These are phyloP conservation scores for Suhomyces atakaporum DNA, from an alignment of 1,139 yeast genomes.

Conservation along the genomic window DNA sequence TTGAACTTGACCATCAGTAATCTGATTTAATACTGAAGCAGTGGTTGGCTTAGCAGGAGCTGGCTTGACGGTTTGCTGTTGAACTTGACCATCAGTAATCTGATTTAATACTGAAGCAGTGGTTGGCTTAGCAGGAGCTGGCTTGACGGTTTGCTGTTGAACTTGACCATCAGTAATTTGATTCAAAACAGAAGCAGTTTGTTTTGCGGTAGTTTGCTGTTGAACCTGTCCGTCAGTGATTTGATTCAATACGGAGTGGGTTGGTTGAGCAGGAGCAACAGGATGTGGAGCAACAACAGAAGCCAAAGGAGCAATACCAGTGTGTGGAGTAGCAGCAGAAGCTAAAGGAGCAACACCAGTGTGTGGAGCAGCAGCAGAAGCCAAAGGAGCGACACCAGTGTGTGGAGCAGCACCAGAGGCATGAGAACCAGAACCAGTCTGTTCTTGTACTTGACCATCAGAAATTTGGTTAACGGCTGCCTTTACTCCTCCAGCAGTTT, in stretches of 20 bases:
- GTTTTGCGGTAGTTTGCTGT: conserved; percentile 25
- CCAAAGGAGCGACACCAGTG: too few relatives aligned
- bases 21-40: conserved; percentile 36
- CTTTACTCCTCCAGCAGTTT: conserved; percentile 4
- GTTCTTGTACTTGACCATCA: conserved; percentile 23
- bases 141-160: conserved; percentile 18
- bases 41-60: too few relatives aligned
- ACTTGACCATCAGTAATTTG: conserved; percentile 31
- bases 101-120: conserved; percentile 34
- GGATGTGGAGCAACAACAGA: too few relatives aligned
- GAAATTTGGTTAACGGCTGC: conserved; percentile 25
- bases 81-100: conserved; percentile 40
- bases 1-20: conserved; percentile 44
- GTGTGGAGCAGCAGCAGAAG: too few relatives aligned
- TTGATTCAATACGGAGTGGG: conserved; percentile 32
- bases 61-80: conserved; percentile 28
- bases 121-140: conserved; percentile 15
- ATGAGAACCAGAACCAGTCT: conserved; percentile 22
- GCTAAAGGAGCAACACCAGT: too few relatives aligned
- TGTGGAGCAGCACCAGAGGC: too few relatives aligned
- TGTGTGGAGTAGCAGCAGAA: too few relatives aligned
- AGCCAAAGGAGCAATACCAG: too few relatives aligned
- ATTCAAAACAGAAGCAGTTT: conserved; percentile 32
- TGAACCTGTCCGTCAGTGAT: conserved; percentile 46
- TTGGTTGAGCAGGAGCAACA: too few relatives aligned